These are phyloP conservation scores for Breviolum minutum DNA, from an alignment of 73 alveolate genomes.

Conservation along the genomic window DNA sequence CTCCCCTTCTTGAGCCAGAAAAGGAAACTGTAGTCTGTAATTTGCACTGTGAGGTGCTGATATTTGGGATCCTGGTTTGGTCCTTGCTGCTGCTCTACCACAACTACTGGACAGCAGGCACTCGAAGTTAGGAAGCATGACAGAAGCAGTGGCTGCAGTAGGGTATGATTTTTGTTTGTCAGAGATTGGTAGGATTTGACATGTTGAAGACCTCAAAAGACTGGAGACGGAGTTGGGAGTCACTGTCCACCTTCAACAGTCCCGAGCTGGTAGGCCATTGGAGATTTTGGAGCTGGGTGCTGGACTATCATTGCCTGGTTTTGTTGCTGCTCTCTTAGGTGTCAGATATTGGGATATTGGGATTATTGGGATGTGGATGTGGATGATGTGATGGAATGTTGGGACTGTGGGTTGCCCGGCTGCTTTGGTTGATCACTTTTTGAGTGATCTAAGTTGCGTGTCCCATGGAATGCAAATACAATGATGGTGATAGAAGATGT, in stretches of 20 bases:
- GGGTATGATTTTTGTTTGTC: no score
- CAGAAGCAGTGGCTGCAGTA: neutral
- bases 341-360: neutral
- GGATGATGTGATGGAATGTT: no score
- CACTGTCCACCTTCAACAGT: no score
- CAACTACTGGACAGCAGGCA: constrained; percentile 45
- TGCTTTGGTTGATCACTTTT: no score
- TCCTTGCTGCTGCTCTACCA: constrained; percentile 75
- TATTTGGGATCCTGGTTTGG: constrained; percentile 85
- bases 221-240: no score
- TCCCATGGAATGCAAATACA: no score
- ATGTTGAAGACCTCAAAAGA: no score
- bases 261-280: neutral
- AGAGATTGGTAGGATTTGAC: no score
- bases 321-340: constrained; percentile 77
- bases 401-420: no score
- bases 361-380: no score
- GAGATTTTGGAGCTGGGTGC: constrained; percentile 71
- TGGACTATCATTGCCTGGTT: constrained; percentile 37
- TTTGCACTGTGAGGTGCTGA: constrained; percentile 3
- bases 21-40: neutral
- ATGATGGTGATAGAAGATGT: neutral
- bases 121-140: neutral
- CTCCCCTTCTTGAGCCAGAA: neutral
- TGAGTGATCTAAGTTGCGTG: no score